A percentile compares a stretch with the other conserved stretches of the same genome.
Evolutionary conservation across 768 basidiomycete species (phyloP).

Genomic region (Leccinum subtestaceum): DNA sequence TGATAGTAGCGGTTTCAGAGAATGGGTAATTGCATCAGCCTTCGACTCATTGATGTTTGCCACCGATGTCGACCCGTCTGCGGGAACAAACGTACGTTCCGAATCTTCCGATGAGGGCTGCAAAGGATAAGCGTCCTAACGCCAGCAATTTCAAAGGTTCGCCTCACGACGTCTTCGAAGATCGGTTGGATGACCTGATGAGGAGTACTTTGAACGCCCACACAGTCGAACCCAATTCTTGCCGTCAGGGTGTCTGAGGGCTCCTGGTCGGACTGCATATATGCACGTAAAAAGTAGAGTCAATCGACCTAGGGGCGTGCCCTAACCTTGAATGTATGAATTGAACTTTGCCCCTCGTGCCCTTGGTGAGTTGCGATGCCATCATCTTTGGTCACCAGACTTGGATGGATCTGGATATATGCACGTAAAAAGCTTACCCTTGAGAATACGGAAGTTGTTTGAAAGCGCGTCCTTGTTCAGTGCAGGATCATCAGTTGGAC

Average conservation of each 20-base stretch:
- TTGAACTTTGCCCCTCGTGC: background rate
- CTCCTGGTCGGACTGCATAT: background rate
- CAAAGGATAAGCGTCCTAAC: conserved; percentile 1
- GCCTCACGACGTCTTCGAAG: conserved; percentile 14
- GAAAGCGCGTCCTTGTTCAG: background rate
- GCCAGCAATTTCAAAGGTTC: background rate
- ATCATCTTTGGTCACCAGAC: background rate
- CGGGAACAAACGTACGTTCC: background rate
- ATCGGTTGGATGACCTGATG: background rate
- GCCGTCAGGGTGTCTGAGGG: background rate
- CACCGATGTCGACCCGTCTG: background rate
- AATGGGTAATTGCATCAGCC: background rate
- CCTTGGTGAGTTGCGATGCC: background rate
- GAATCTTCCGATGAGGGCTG: conserved; percentile 1
- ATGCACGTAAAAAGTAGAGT: conserved; percentile 2
- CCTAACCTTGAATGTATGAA: conserved; percentile 7
- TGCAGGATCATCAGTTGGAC: background rate
- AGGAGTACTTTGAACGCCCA: background rate
- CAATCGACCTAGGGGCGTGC: background rate
- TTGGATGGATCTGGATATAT: conserved; percentile 14
- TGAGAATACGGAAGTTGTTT: background rate
- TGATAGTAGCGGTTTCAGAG: background rate
- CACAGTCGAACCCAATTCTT: background rate
- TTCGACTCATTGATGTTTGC: background rate
- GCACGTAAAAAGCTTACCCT: background rate